These are phyloP conservation scores for Colletotrichum australisinense DNA, from an alignment of 2,329 filamentous ascomycete species.

Conservation along the genomic window DNA sequence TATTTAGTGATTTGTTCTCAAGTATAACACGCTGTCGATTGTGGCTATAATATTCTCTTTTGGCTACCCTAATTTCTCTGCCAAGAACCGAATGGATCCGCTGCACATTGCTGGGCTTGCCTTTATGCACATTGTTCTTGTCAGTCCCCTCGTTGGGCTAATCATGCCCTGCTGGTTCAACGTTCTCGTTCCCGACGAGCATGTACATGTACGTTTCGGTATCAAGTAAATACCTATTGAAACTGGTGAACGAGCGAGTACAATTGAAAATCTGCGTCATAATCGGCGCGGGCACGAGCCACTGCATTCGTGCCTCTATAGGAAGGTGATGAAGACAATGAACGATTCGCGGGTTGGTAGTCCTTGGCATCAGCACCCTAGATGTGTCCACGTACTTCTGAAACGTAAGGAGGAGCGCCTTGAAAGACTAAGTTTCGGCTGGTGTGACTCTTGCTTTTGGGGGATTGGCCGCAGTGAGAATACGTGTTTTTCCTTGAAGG, in stretches of 20 bases:
- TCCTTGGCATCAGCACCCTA: not conserved
- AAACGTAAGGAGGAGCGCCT: not conserved
- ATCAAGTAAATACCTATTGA: no score
- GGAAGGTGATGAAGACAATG: not conserved
- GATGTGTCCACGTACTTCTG: not conserved
- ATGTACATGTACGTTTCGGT: not conserved
- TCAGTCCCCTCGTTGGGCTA: conserved; percentile 29
- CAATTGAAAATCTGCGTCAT: not conserved
- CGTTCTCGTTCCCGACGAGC: conserved; percentile 24
- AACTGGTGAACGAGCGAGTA: no score
- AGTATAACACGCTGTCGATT: conserved; percentile 38
- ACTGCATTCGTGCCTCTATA: not conserved
- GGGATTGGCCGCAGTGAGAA: not conserved
- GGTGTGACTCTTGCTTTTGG: not conserved
- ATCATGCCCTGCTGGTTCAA: conserved; percentile 37
- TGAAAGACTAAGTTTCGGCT: not conserved
- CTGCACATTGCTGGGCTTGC: conserved; percentile 37
- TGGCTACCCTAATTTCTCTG: conserved; percentile 37
- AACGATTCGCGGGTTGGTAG: not conserved
- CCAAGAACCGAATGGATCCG: conserved; percentile 31
- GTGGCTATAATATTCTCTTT: conserved; percentile 38
- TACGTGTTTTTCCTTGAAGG: not conserved
- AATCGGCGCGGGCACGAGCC: not conserved
- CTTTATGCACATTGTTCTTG: conserved; percentile 32
- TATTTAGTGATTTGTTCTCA: conserved; percentile 36